Percentiles rank a stretch among this genome's conserved stretches.
phyloP scores from a whole-genome alignment of 306 rosid genomes.

The Dicorynia guianensis region DNA sequence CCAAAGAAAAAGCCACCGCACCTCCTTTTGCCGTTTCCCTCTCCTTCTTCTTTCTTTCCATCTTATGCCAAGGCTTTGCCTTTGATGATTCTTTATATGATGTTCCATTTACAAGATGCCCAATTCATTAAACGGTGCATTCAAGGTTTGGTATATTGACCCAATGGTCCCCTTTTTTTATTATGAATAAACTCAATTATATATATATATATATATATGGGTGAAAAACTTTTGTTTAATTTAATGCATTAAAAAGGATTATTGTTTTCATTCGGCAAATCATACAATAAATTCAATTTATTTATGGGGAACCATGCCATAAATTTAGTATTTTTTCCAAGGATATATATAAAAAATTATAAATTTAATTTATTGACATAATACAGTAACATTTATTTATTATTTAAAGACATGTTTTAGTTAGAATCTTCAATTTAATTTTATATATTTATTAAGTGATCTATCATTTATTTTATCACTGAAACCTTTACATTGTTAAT shows the following conservation, averaged over 20 bases:
- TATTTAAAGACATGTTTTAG: too few species aligned
- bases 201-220: neutral
- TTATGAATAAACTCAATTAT: neutral
- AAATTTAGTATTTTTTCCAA: too few species aligned
- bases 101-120: constrained; percentile 41
- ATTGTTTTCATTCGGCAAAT: too few species aligned
- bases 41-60: constrained; percentile 48
- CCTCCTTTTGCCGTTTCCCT: constrained; percentile 47
- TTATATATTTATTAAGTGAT: too few species aligned
- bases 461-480: too few species aligned
- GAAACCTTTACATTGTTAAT: too few species aligned
- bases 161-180: constrained; percentile 26
- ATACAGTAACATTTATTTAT: too few species aligned
- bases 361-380: too few species aligned
- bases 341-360: too few species aligned
- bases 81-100: constrained; percentile 60
- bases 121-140: constrained; percentile 24
- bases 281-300: too few species aligned
- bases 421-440: too few species aligned
- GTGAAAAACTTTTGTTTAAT: neutral
- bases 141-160: constrained; percentile 33
- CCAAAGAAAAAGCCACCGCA: constrained; percentile 74
- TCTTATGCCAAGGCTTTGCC: constrained; percentile 54
- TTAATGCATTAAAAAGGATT: neutral
- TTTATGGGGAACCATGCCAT: too few species aligned